Base-by-base conservation (phyloP, 2,329 filamentous ascomycete species). In the Pseudocercospora cruenta region DNA sequence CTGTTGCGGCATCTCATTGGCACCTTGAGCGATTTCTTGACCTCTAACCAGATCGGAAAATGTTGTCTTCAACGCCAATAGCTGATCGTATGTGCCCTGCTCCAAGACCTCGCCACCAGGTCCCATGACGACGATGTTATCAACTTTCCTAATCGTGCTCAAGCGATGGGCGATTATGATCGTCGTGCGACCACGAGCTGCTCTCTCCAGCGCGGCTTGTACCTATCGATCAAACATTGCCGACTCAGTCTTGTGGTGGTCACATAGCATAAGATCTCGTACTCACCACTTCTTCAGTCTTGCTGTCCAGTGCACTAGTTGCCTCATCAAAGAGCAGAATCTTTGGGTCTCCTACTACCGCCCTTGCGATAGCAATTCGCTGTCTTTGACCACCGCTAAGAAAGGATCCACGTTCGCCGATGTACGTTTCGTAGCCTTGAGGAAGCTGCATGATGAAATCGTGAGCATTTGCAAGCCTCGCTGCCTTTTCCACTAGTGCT, bases 211-310 rank as follows among this genome's bases (percentile, higher is more conserved):
- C 2, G 74, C 75, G 24, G 51, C 63, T 62, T 65, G 63, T 14
- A 65, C 63, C 58, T 65, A 28, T 49, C 1, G 10, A 26, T 14
- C 4, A 5, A 21, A 36, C 12, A 28, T 5, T 28, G 4, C 14
- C 21, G 4, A n/a, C 22, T 16, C 26, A 26, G 26, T 55, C 16
- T 16, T 3, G 22, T 16, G 16, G 33, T 8, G 1, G 4, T n/a
- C 26, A 16, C 26, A 19, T 43, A n/a, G n/a, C 39, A 43, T 43
- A 19, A 19, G 14, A 19, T 2, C 5, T 43, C 4, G 7, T 2
- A 55, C 51, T 55, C 9, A 92, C 87, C 0, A 89, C 79, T 68
- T 85, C 85, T 73, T 91, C 90, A 0, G 85, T 87, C 71, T 89
- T 85, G 0, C 87, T 87, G 70, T 92, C 89, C 0, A 92, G 80